These are phyloP conservation scores for Candida sp. DNA, from an alignment of 1,139 yeast genomes.

Conservation along the genomic window DNA sequence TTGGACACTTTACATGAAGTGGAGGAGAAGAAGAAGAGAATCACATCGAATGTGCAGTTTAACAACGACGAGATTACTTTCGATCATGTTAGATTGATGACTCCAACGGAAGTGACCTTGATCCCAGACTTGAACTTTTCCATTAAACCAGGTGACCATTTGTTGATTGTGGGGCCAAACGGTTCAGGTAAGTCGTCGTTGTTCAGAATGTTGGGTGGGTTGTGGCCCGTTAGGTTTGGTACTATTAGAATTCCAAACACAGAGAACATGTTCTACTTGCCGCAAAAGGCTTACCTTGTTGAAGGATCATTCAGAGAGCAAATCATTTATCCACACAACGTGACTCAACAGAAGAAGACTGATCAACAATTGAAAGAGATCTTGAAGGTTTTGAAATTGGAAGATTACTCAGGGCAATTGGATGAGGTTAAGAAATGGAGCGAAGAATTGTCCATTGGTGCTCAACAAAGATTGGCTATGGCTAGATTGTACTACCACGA, in stretches of 20 bases:
- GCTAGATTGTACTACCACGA: slow-evolving; percentile 89
- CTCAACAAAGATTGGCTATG: slow-evolving; percentile 94
- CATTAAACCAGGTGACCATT: slow-evolving; percentile 81
- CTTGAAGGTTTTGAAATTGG: slow-evolving; percentile 61
- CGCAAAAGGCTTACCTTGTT: slow-evolving; percentile 90
- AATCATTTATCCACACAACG: slow-evolving; percentile 82
- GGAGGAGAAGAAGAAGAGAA: slow-evolving; percentile 26
- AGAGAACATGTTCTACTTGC: slow-evolving; percentile 82
- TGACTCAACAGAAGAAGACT: slow-evolving; percentile 58
- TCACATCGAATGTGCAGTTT: slow-evolving; percentile 36
- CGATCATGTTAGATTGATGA: slow-evolving; percentile 73
- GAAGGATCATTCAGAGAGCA: slow-evolving; percentile 81
- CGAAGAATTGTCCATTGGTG: slow-evolving; percentile 88
- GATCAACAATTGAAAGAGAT: slow-evolving; percentile 70
- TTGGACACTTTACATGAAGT: slow-evolving; percentile 66
- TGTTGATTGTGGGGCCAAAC: slow-evolving; percentile 92
- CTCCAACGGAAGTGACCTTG: slow-evolving; percentile 84
- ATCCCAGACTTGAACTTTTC: slow-evolving; percentile 70
- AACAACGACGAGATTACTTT: slow-evolving; percentile 73
- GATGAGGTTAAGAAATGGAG: slow-evolving; percentile 82
- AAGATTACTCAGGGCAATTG: slow-evolving; percentile 54
- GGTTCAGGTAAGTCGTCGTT: slow-evolving; percentile 96
- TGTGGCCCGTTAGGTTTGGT: slow-evolving; percentile 85
- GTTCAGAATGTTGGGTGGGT: slow-evolving; percentile 88
- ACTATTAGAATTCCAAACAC: slow-evolving; percentile 69